Conservation (phyloP, 352 stramenopile genomes). For the Plasmopara halstedii region DNA sequence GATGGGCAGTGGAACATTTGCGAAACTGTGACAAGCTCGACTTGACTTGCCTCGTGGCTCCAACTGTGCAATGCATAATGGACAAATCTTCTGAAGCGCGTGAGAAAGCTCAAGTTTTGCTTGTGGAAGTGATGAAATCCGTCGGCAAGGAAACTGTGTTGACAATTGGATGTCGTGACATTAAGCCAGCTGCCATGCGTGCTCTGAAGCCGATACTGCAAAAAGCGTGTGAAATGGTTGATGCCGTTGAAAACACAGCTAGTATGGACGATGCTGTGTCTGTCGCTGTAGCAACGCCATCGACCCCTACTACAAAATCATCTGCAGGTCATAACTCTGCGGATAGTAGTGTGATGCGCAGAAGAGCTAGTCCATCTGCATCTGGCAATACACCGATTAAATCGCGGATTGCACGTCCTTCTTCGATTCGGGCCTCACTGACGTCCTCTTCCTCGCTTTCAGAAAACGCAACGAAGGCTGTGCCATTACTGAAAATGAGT, state of each 20-base stretch:
- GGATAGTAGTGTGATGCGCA: slow-evolving; percentile 11
- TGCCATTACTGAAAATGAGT: slow-evolving; percentile 57
- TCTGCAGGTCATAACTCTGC: slow-evolving; percentile 6
- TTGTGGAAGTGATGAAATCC: slow-evolving; percentile 77
- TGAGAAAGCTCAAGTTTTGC: slow-evolving; percentile 70
- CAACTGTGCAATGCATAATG: slow-evolving; percentile 73
- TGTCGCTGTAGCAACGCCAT: slow-evolving; percentile 3
- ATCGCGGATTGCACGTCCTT: slow-evolving; percentile 25
- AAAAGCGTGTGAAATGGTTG: slow-evolving; percentile 50
- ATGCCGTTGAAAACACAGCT: slow-evolving; percentile 14
- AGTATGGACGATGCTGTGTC: slow-evolving; percentile 1
- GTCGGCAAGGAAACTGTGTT: slow-evolving; percentile 69
- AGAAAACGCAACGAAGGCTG: slow-evolving; percentile 33
- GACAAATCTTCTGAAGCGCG: slow-evolving; percentile 80
- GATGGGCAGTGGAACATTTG: slow-evolving; percentile 65
- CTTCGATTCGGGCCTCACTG: slow-evolving; percentile 22
- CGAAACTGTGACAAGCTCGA: slow-evolving; percentile 59
- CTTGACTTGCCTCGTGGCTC: slow-evolving; percentile 50
- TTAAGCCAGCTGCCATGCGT: slow-evolving; percentile 82
- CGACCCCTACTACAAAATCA: slow-evolving; percentile 7
- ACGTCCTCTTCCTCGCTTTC: slow-evolving; percentile 19
- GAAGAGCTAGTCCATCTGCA: slow-evolving; percentile 18
- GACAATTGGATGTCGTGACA: slow-evolving; percentile 63
- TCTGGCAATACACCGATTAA: slow-evolving; percentile 20
- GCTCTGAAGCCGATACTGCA: slow-evolving; percentile 79